phyloP scores from a whole-genome alignment of 1,284 basidiomycete species.

The Ustilago hordei region DNA sequence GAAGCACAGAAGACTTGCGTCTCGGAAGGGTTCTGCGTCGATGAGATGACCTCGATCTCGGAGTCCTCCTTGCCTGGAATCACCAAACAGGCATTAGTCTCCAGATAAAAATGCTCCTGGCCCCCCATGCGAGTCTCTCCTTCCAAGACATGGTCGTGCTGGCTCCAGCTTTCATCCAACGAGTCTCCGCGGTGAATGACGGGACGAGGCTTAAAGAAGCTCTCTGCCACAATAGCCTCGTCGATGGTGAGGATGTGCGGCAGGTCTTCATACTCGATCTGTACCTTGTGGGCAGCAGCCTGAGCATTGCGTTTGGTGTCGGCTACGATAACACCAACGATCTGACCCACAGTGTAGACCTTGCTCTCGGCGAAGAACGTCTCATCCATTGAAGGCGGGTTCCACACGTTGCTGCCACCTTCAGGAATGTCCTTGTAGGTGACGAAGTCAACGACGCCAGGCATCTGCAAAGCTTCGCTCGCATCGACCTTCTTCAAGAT shows the following conservation, averaged over 20 bases:
- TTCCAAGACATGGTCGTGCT: constrained; percentile 62
- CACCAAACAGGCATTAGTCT: constrained; percentile 68
- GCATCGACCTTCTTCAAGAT: constrained; percentile 66
- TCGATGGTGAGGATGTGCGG: constrained; percentile 69
- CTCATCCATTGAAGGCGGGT: constrained; percentile 68
- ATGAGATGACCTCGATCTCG: constrained; percentile 69
- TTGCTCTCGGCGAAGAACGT: constrained; percentile 69
- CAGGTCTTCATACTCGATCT: constrained; percentile 69
- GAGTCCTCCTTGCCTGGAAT: constrained; percentile 69
- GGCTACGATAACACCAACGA: constrained; percentile 69
- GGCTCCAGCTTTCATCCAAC: constrained; percentile 43
- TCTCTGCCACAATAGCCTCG: constrained; percentile 62
- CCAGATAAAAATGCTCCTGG: constrained; percentile 66
- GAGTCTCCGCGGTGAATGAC: constrained; percentile 57
- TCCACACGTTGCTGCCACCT: constrained; percentile 69
- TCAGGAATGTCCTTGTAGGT: constrained; percentile 65
- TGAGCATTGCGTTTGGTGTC: constrained; percentile 69
- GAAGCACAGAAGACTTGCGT: constrained; percentile 69
- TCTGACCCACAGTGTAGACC: constrained; percentile 67
- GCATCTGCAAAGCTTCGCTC: constrained; percentile 62
- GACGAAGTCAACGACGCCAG: constrained; percentile 67
- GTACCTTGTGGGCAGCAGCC: constrained; percentile 67
- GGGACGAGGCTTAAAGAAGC: constrained; percentile 60
- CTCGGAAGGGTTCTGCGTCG: constrained; percentile 69
- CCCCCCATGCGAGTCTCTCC: constrained; percentile 68